Percentiles rank a stretch among this genome's conserved stretches.
These are phyloP conservation scores for Dactylellina drechsleri DNA, from an alignment of 2,329 filamentous ascomycete genomes.

Conservation along the genomic window DNA sequence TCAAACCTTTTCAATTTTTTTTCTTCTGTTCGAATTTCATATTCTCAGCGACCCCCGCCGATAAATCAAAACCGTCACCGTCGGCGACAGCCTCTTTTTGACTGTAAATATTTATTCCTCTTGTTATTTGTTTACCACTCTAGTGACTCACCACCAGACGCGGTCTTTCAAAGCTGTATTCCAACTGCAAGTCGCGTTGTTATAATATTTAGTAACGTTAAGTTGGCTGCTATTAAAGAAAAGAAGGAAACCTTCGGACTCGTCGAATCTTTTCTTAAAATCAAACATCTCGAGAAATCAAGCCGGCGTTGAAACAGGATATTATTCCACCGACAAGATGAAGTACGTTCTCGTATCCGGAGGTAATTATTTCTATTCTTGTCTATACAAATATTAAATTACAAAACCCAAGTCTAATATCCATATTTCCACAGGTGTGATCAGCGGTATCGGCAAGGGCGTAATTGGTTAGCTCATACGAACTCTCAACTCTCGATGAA, in stretches of 20 bases:
- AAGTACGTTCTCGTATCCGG: constrained; percentile 84
- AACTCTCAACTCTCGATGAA: not conserved
- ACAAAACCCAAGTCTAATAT: constrained; percentile 42
- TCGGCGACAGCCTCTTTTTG: not conserved
- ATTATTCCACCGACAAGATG: constrained; percentile 65
- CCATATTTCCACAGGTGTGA: constrained; percentile 63
- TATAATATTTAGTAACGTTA: too few relatives aligned
- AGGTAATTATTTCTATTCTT: constrained; percentile 66
- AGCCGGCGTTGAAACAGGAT: constrained; percentile 20
- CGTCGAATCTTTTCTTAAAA: too few relatives aligned
- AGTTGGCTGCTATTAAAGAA: too few relatives aligned
- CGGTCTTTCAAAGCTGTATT: constrained; percentile 3
- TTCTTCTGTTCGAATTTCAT: constrained; percentile 27
- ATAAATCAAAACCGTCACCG: not conserved
- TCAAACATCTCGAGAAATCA: constrained; percentile 23
- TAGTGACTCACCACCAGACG: constrained; percentile 36
- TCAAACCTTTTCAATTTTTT: constrained; percentile 19
- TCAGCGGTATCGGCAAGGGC: constrained; percentile 72
- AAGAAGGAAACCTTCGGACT: too few relatives aligned
- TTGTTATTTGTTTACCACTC: not conserved
- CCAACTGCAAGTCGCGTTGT: not conserved
- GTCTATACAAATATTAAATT: constrained; percentile 11
- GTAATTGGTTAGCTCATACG: constrained; percentile 69
- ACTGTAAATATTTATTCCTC: constrained; percentile 35
- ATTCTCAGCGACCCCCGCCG: not conserved